Evolutionary conservation across 2,329 filamentous ascomycete genomes (phyloP).

Genomic region (Tolypocladium guangdongense): DNA sequence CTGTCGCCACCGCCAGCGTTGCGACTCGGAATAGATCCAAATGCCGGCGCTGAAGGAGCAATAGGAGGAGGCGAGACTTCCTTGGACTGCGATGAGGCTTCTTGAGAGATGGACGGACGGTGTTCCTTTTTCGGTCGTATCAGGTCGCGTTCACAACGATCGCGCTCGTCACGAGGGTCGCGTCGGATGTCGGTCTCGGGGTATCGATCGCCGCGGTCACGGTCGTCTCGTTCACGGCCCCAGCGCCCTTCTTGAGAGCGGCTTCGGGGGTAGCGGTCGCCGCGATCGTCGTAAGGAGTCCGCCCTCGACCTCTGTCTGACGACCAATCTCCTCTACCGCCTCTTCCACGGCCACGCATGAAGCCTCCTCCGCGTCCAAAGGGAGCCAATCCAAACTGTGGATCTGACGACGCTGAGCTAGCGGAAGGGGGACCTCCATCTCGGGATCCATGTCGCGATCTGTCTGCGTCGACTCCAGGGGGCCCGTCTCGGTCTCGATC

Average conservation of each 20-base stretch:
- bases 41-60: slow-evolving; percentile 46
- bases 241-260: slow-evolving; percentile 55
- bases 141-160: slow-evolving; percentile 33
- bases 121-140: slow-evolving; percentile 39
- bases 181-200: slow-evolving; percentile 28
- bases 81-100: slow-evolving; percentile 33
- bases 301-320: slow-evolving; percentile 42
- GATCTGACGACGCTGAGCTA: slow-evolving; percentile 60
- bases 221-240: slow-evolving; percentile 44
- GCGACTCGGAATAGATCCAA: slow-evolving; percentile 43
- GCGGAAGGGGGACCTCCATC: slow-evolving; percentile 61
- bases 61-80: slow-evolving; percentile 47
- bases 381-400: slow-evolving; percentile 41
- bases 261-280: slow-evolving; percentile 51
- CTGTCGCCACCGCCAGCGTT: slow-evolving; percentile 21
- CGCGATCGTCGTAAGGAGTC: slow-evolving; percentile 48
- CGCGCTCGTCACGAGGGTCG: slow-evolving; percentile 37
- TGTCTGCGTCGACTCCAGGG: slow-evolving; percentile 53
- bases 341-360: slow-evolving; percentile 40
- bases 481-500: slow-evolving; percentile 47
- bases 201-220: slow-evolving; percentile 34
- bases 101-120: slow-evolving; percentile 35
- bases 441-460: slow-evolving; percentile 56
- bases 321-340: slow-evolving; percentile 29
- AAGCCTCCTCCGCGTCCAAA: slow-evolving; percentile 47